Evolutionary conservation across 2,329 filamentous ascomycete species (phyloP).

Genomic region (Trichothecium sympodiale): DNA sequence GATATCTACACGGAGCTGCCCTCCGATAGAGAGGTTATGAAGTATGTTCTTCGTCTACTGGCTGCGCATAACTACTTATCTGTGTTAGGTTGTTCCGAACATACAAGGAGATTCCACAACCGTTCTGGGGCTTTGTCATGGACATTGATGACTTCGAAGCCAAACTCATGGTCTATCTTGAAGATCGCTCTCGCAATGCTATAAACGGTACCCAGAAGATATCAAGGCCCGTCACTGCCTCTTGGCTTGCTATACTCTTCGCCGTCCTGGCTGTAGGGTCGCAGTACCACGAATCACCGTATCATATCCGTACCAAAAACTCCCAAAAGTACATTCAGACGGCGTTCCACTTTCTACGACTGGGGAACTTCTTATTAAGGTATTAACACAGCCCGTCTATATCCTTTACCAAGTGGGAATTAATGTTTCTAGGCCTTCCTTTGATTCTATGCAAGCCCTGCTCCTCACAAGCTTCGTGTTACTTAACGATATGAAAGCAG

Average conservation of each 20-base stretch:
- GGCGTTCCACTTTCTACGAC: slow-evolving; percentile 52
- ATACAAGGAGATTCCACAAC: slow-evolving; percentile 57
- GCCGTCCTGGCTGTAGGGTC: slow-evolving; percentile 54
- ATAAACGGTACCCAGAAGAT: slow-evolving; percentile 29
- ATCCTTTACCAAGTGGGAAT: too few relatives aligned
- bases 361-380: slow-evolving; percentile 50
- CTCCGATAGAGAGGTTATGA: slow-evolving; percentile 55
- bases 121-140: slow-evolving; percentile 57
- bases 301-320: slow-evolving; percentile 47
- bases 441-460: slow-evolving; percentile 55
- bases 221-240: slow-evolving; percentile 45
- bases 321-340: slow-evolving; percentile 52
- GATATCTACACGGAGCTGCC: slow-evolving; percentile 53
- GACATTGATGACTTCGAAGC: slow-evolving; percentile 56
- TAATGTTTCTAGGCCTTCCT: slow-evolving; percentile 36
- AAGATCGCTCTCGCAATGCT: slow-evolving; percentile 48
- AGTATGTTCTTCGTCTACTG: slow-evolving; percentile 31
- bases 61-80: background rate
- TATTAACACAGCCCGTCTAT: too few relatives aligned
- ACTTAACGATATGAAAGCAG: slow-evolving; percentile 59
- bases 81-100: slow-evolving; percentile 45
- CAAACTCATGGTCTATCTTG: slow-evolving; percentile 53
- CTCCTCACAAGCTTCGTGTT: slow-evolving; percentile 52
- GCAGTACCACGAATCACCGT: slow-evolving; percentile 55
- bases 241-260: slow-evolving; percentile 56